A percentile compares a stretch with the other conserved stretches of the same genome.
phyloP scores from a whole-genome alignment of 2,329 filamentous ascomycete species.

The Aspergillus flavus region DNA sequence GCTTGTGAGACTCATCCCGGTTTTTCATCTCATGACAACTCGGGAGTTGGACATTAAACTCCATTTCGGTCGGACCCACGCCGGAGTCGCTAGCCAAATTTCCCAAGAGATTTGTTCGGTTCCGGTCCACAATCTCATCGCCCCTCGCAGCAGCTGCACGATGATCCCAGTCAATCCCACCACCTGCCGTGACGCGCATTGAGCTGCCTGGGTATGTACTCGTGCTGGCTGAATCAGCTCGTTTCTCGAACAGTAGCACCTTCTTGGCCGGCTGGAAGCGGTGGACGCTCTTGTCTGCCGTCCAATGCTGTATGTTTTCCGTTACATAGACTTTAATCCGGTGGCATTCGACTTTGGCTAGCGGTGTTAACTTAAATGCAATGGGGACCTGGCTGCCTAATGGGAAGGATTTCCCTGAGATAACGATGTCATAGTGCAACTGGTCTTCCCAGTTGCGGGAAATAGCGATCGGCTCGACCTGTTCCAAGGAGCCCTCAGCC shows the following conservation, averaged over 20 bases:
- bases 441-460: slow-evolving; percentile 94
- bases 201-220: slow-evolving; percentile 75
- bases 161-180: slow-evolving; percentile 71
- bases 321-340: slow-evolving; percentile 89
- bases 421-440: slow-evolving; percentile 92
- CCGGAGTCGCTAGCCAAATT: slow-evolving; percentile 75
- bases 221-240: slow-evolving; percentile 74
- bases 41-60: slow-evolving; percentile 89
- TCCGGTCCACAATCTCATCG: slow-evolving; percentile 55
- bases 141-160: slow-evolving; percentile 59
- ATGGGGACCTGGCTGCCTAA: slow-evolving; percentile 87
- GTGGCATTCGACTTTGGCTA: slow-evolving; percentile 92
- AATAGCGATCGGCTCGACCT: slow-evolving; percentile 91
- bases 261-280: slow-evolving; percentile 82
- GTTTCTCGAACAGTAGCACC: slow-evolving; percentile 84
- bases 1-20: slow-evolving; percentile 64
- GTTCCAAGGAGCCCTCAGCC: slow-evolving; percentile 83
- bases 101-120: slow-evolving; percentile 73
- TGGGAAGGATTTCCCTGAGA: slow-evolving; percentile 92
- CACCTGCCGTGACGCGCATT: slow-evolving; percentile 75
- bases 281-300: slow-evolving; percentile 80
- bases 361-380: slow-evolving; percentile 87
- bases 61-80: slow-evolving; percentile 88
- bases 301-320: slow-evolving; percentile 90
- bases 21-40: slow-evolving; percentile 82